Conservation (phyloP, 1,284 basidiomycete species). For the Cystobasidiaceae sp. region DNA sequence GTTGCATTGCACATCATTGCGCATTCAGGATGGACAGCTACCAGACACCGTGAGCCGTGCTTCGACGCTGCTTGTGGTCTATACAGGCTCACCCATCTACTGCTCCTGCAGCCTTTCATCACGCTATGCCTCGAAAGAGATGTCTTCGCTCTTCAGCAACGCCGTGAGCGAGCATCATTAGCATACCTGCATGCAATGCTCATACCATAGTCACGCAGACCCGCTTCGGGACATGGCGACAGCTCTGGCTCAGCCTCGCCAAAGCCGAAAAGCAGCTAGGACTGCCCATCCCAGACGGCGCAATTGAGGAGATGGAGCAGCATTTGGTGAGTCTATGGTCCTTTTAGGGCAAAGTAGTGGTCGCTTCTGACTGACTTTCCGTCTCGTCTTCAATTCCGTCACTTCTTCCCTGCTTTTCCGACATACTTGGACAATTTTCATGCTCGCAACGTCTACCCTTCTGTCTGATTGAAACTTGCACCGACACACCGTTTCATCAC, state of each 20-base stretch:
- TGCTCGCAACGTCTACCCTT: too few species aligned
- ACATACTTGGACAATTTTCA: neutral
- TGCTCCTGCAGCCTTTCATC: conserved; percentile 53
- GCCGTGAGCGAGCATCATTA: conserved; percentile 53
- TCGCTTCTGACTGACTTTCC: too few species aligned
- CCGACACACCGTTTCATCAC: too few species aligned
- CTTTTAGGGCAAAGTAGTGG: too few species aligned
- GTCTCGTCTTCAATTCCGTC: too few species aligned
- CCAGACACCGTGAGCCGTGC: conserved; percentile 42
- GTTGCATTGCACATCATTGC: too few species aligned
- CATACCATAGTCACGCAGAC: conserved; percentile 60
- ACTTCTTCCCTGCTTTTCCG: neutral
- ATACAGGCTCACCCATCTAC: neutral
- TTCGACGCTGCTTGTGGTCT: neutral
- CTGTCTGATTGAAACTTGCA: neutral
- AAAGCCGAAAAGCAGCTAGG: conserved; percentile 95
- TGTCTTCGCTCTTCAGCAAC: conserved; percentile 91
- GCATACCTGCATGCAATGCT: too few species aligned
- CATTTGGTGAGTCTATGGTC: conserved; percentile 73
- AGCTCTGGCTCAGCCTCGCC: conserved; percentile 93
- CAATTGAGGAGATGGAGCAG: conserved; percentile 87
- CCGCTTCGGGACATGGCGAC: conserved; percentile 93
- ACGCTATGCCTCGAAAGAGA: conserved; percentile 98
- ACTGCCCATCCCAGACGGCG: conserved; percentile 79
- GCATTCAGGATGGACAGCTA: conserved; percentile 36